Evolutionary conservation across 352 stramenopile genomes (phyloP), one percentile per base, ranked within the genome.

Genomic region (Aphanomyces invadans): DNA sequence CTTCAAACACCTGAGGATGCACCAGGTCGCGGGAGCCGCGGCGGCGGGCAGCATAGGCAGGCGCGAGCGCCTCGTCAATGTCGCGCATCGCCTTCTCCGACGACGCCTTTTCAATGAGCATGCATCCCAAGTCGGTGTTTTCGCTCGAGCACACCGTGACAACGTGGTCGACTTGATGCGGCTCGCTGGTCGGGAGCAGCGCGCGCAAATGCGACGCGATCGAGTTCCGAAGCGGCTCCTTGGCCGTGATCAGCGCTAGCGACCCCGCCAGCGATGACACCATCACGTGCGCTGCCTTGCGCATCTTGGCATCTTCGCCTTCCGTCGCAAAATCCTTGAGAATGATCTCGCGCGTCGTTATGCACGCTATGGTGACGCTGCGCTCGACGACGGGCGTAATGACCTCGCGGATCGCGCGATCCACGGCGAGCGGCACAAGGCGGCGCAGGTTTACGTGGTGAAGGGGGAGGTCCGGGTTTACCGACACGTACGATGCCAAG

Each of bases 271-370:
- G 92, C 73, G 97, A 99, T 12, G 95, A 90, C 23, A 99, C 96
- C 96, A 99, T 99, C 10, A 99, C 70, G 68, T 99, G 95, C 26
- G 95, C 96, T 9, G 95, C 96, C 77, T 98, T 99, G 23, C 93
- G 83, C 91, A 99, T 97, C 77, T 98, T 98, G 5, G 85, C 83
- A 62, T 95, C 86, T 63, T 95, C 86, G 4, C 72, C 79, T 71
- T 99, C 97, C 53, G 96, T 98, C n/a, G 95, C 95, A 83, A 99
- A 99, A 71, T 99, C 97, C 73, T 99, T 99, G 2, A 97, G 80
- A n/a, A 99, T 95, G 54, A 99, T 90, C 72, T 99, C 95, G 33
- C 86, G 83, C 25, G 95, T 97, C 5, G 97, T 99, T 67, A 99
- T 99, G 74, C 95, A 99, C 36, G 97, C 97, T 75, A 99, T 99